Evolutionary conservation across 768 basidiomycete species (phyloP).

Genomic region (Kwoniella mangroviensis): DNA sequence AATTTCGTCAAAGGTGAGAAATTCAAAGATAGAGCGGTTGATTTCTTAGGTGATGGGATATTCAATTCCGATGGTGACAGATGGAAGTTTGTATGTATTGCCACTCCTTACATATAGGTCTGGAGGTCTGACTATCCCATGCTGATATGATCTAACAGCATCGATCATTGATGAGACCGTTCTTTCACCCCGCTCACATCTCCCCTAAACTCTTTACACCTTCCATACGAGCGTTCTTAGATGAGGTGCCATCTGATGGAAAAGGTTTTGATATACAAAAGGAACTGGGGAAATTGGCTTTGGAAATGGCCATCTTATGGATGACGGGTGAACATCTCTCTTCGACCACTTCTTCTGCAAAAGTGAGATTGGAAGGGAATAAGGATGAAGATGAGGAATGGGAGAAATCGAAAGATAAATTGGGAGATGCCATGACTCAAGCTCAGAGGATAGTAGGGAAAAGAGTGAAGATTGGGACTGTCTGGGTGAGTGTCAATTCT

Average conservation of each 20-base stretch:
- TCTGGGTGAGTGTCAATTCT: constrained; percentile 38
- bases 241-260: not conserved
- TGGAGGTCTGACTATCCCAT: not conserved
- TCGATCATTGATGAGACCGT: constrained; percentile 49
- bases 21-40: constrained; percentile 43
- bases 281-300: constrained; percentile 31
- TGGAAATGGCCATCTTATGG: constrained; percentile 47
- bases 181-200: constrained; percentile 49
- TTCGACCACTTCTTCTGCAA: not conserved
- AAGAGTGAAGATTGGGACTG: constrained; percentile 52
- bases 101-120: not conserved
- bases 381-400: constrained; percentile 11
- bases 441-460: constrained; percentile 43
- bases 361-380: too few relatives aligned
- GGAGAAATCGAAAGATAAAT: constrained; percentile 15
- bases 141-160: constrained; percentile 33
- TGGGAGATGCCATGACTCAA: constrained; percentile 37
- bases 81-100: constrained; percentile 49
- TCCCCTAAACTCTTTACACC: constrained; percentile 38
- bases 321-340: constrained; percentile 42
- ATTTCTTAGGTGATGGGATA: constrained; percentile 56
- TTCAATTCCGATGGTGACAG: constrained; percentile 55
- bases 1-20: constrained; percentile 53
- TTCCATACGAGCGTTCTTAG: constrained; percentile 29
- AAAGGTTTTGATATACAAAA: constrained; percentile 47